Evolutionary conservation across 306 rosid species (phyloP).

Genomic region (Acacia confusa): DNA sequence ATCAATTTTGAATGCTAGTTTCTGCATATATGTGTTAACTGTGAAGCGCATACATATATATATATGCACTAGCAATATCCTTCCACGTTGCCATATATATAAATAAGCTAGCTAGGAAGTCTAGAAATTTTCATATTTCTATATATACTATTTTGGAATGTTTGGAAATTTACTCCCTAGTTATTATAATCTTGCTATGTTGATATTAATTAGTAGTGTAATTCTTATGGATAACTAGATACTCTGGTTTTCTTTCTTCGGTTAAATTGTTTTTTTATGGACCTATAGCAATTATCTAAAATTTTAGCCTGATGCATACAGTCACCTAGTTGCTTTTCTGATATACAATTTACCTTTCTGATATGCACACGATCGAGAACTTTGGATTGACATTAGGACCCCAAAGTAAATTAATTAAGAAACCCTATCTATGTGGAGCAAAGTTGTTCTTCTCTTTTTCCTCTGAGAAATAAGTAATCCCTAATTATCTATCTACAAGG

Average conservation of each 20-base stretch:
- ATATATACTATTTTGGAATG: conserved; percentile 36
- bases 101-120: conserved; percentile 41
- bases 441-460: background rate
- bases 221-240: conserved; percentile 33
- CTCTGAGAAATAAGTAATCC: conserved; percentile 10
- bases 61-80: conserved; percentile 34
- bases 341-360: conserved; percentile 24
- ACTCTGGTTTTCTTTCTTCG: conserved; percentile 27
- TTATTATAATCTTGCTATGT: conserved; percentile 30
- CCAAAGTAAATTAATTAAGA: conserved; percentile 31
- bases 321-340: conserved; percentile 9
- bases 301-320: conserved; percentile 40
- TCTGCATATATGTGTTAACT: conserved; percentile 31
- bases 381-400: conserved; percentile 24
- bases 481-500: background rate
- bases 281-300: conserved; percentile 38
- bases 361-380: conserved; percentile 21
- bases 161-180: conserved; percentile 27
- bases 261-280: background rate
- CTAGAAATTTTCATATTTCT: conserved; percentile 43
- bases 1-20: conserved; percentile 40
- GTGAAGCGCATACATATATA: conserved; percentile 36
- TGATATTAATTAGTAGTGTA: conserved; percentile 38
- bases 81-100: conserved; percentile 41
- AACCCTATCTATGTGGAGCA: conserved; percentile 15